phyloP scores from a whole-genome alignment of 2,329 filamentous ascomycete species.

The Fusarium concolor region DNA sequence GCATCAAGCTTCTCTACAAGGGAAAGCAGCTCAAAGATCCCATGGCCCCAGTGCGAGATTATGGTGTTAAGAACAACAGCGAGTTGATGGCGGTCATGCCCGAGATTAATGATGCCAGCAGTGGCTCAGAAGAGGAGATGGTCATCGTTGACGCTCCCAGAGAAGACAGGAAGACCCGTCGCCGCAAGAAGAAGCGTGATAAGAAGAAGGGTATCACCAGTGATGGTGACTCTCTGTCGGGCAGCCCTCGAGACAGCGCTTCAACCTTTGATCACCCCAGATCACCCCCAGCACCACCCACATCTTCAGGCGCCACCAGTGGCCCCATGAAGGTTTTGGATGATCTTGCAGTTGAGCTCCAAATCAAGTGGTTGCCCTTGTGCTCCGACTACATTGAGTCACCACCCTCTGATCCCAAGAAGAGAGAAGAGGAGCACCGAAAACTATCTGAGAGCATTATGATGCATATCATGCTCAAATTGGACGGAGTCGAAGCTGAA shows the following conservation, averaged over 20 bases:
- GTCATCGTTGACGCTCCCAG: conserved; percentile 57
- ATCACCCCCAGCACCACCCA: conserved; percentile 40
- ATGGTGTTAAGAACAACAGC: conserved; percentile 70
- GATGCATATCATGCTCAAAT: conserved; percentile 79
- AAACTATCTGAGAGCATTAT: conserved; percentile 80
- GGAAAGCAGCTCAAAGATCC: conserved; percentile 76
- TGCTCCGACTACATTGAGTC: conserved; percentile 70
- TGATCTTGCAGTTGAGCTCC: conserved; percentile 73
- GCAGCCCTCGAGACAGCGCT: conserved; percentile 59
- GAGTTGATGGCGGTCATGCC: conserved; percentile 66
- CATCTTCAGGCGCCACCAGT: conserved; percentile 49
- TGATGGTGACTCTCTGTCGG: conserved; percentile 54
- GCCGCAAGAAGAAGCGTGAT: conserved; percentile 58
- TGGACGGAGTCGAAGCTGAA: conserved; percentile 80
- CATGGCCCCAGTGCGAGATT: conserved; percentile 66
- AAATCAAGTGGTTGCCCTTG: conserved; percentile 71
- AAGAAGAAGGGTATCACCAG: conserved; percentile 45
- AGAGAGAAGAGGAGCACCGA: conserved; percentile 79
- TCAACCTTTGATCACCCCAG: conserved; percentile 52
- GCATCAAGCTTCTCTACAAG: conserved; percentile 79
- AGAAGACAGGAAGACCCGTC: conserved; percentile 52
- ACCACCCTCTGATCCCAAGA: conserved; percentile 74
- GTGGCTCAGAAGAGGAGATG: conserved; percentile 58
- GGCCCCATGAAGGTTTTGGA: conserved; percentile 68
- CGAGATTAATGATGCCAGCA: conserved; percentile 53